These are phyloP conservation scores for Lineolata rhizophorae DNA, from an alignment of 495 filamentous ascomycete genomes.

Conservation along the genomic window DNA sequence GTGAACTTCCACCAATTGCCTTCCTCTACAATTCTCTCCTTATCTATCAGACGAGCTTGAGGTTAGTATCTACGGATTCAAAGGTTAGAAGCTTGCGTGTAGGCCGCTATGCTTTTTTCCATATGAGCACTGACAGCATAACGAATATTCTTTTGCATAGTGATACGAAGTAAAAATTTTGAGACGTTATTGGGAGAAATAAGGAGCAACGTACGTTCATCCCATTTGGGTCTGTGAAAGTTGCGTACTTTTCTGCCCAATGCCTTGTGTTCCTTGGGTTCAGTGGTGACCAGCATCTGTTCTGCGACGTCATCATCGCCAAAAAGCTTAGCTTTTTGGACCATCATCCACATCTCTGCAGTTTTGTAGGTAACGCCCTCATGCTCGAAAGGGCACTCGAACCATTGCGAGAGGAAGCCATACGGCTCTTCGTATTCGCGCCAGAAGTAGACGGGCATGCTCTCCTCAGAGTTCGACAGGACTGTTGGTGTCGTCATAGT, in stretches of 20 bases:
- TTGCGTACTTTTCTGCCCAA: constrained; percentile 32
- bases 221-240: constrained; percentile 33
- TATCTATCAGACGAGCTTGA: constrained; percentile 15
- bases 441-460: constrained; percentile 14
- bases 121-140: no score
- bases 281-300: constrained; percentile 16
- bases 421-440: constrained; percentile 13
- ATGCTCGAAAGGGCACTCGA: constrained; percentile 11
- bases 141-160: no score
- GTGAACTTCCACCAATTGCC: constrained; percentile 40
- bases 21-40: constrained; percentile 33
- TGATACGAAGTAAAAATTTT: no score
- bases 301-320: constrained; percentile 15
- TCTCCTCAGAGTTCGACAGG: no score
- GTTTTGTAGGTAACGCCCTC: constrained; percentile 14
- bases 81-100: no score
- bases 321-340: constrained; percentile 18
- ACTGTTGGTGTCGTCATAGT: no score
- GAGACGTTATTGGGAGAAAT: no score
- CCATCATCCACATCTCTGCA: constrained; percentile 24
- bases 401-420: constrained; percentile 19
- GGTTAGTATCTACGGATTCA: no score
- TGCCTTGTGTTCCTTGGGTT: constrained; percentile 22
- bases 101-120: no score
- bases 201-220: constrained; percentile 11